Base-by-base conservation (phyloP, 2,329 filamentous ascomycete species). In the Cladophialophora psammophila region DNA sequence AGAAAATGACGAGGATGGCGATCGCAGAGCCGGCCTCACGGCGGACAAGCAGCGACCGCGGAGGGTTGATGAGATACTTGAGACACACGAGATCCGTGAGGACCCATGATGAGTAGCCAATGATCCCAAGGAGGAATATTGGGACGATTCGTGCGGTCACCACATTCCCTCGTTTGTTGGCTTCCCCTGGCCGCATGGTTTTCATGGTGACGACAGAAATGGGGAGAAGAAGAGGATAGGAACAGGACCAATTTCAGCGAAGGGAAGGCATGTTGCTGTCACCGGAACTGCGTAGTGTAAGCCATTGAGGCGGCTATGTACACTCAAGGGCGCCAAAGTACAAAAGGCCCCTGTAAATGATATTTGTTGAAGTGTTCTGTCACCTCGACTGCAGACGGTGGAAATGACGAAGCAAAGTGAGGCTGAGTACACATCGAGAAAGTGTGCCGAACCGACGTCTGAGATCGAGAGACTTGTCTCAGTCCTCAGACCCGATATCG, bases 41-140 rank as follows among this genome's bases (percentile, higher is more conserved):
- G 74, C 76, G 54, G 76, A 74, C 72, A 35, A 48, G 35, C 72
- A 77, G 76, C 66, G 78, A 74, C 61, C 76, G 74, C 58, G 79
- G 75, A 31, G 84, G 82, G 63, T 82, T 78, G 68, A 93, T 82
- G 54, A 96, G 85, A 76, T 92, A 94, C 72, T 91, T 81, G 72
- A 94, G 82, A 76, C 90, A 91, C 68, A 93, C 79, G 54, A 84
- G 84, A 69, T 85, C 88, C 57, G 91, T 87, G 57, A 93, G 78
- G 13, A 88, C 88, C 79, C 91, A 97, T 38, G 88, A 90, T 20
- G 87, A 87, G 78, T 92, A 93, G 42, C 84, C 88, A 68, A 92
- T 84, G 42, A 87, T 82, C 35, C 84, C 89, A 38, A 88, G 78
- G 48, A 96, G 85, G 59, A 94, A 76, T 45, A 89, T 72, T 3